Conservation (phyloP, 495 filamentous ascomycete species). For the Baudoinia panamericana region DNA sequence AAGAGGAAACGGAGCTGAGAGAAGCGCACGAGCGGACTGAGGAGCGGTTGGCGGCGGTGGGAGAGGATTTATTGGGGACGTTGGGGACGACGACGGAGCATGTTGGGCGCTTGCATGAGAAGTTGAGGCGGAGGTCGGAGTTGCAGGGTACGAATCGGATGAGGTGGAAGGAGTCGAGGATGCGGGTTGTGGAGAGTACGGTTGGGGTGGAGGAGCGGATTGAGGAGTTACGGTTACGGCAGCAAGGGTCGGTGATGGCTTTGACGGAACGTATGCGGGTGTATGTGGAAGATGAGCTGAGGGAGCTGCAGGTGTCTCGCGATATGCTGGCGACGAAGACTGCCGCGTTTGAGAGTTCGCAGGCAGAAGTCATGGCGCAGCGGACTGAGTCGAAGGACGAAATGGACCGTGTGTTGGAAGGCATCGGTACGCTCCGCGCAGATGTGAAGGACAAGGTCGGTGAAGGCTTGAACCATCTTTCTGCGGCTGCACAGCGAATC, state of each 20-base stretch:
- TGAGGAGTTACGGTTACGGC: slow-evolving; percentile 51
- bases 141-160: slow-evolving; percentile 67
- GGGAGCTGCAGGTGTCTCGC: slow-evolving; percentile 51
- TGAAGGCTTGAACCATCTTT: slow-evolving; percentile 71
- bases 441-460: slow-evolving; percentile 76
- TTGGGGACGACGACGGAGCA: slow-evolving; percentile 65
- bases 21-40: slow-evolving; percentile 82
- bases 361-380: slow-evolving; percentile 52
- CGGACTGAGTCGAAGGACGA: slow-evolving; percentile 61
- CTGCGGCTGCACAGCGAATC: slow-evolving; percentile 73
- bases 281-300: slow-evolving; percentile 61
- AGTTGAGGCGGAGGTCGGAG: slow-evolving; percentile 67
- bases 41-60: slow-evolving; percentile 53
- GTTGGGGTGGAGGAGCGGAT: slow-evolving; percentile 60
- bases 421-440: slow-evolving; percentile 77
- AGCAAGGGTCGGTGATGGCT: slow-evolving; percentile 50
- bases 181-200: slow-evolving; percentile 60
- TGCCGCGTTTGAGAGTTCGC: slow-evolving; percentile 49
- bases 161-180: slow-evolving; percentile 64
- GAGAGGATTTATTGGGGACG: slow-evolving; percentile 59
- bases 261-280: slow-evolving; percentile 55
- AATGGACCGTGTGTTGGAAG: slow-evolving; percentile 82
- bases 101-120: slow-evolving; percentile 65
- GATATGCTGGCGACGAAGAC: slow-evolving; percentile 55
- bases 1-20: slow-evolving; percentile 66